Evolutionary conservation across 768 basidiomycete species (phyloP), one percentile per base, ranked within the genome.

Genomic region (Fomitopsis serialis): DNA sequence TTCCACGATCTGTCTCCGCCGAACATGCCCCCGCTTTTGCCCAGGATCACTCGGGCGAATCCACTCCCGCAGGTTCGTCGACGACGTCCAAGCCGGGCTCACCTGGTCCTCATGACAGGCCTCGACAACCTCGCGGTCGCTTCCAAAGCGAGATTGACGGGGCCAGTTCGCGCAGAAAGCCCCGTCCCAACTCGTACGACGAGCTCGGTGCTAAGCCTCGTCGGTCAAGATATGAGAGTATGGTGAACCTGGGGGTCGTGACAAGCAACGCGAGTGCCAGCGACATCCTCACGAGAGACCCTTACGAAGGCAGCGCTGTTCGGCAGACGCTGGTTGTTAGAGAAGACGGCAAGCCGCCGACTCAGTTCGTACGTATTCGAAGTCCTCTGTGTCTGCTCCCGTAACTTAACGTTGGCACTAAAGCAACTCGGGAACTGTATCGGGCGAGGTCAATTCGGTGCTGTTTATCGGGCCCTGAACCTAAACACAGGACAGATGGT

Each of bases 351-450:
- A 89, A 87, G 72, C 73, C 83, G 17, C 76, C 88, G 7, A 82
- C 87, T 49, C 86, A 85, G 66, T 93, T 89, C 67, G 92, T 94
- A 66, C 79, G 92, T 78, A 37, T 42, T 22, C 48, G 22, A 34
- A 17, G 32, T 50, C 32, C n/a, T 32, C 25, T 12, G 27, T 27
- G 19, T 51, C 52, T 42, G 49, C 45, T 36, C 46, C 27, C 13
- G 37, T 42, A 50, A 49, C 42, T 48, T 6, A 50, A n/a, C 48
- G 21, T 53, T 42, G 36, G 36, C 48, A 10, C 42, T 52, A 59
- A 64, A 98, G 96, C 93, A 96, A 94, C 78, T 99, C 19, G 96
- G 96, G 27, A 95, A 97, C 69, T 95, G 92, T 67, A 96, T 99
- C 58, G 96, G 96, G 2, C 84, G 90, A 46, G 96, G 96, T 8